Base-by-base conservation (phyloP, 1,284 basidiomycete species). In the Melanopsichium pennsylvanicum region DNA sequence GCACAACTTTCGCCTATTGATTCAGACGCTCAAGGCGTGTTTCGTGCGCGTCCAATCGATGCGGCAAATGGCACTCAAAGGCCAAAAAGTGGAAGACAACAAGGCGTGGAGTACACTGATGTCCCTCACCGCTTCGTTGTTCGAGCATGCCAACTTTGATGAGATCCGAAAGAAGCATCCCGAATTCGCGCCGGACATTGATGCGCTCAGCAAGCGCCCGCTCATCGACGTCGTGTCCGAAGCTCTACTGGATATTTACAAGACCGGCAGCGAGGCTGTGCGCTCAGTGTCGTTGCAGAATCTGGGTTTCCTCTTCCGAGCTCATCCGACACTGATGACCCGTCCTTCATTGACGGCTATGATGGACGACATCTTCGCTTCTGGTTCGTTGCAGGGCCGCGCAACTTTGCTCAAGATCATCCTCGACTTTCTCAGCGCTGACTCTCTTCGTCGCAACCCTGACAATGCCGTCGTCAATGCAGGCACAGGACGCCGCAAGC, bases 101-200 rank as follows among this genome's bases (percentile, higher is more conserved):
- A 59, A 61, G 35, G 57, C 45, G 3, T 73, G 34, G 50, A 73
- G 36, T 25, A 56, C 56, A 6, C 46, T 75, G 29, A 69, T 80
- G 60, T 69, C 64, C 29, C 57, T 77, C 19, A 71, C 75, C 10
- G 63, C 78, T 6, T 83, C 96, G 3, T 86, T 97, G 0, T 90
- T 88, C 40, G 92, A 97, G 80, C 86, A 94, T 75, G 93, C 90
- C 64, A 85, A 93, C 59, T 92, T 97, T 73, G 94, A 97, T 78
- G 83, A 83, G 4, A 82, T 95, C 15, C 86, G 91, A 4, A 87
- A 70, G 23, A 55, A 60, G 43, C 37, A 66, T 45, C 47, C 50
- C 19, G 54, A 68, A 9, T 59, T 48, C 7, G 55, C 68, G 7
- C 31, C 49, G 11, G 57, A 62, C 13, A 69, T 72, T 37, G 55